Evolutionary conservation across 306 rosid genomes (phyloP).

Genomic region (Lathyrus aphaca): DNA sequence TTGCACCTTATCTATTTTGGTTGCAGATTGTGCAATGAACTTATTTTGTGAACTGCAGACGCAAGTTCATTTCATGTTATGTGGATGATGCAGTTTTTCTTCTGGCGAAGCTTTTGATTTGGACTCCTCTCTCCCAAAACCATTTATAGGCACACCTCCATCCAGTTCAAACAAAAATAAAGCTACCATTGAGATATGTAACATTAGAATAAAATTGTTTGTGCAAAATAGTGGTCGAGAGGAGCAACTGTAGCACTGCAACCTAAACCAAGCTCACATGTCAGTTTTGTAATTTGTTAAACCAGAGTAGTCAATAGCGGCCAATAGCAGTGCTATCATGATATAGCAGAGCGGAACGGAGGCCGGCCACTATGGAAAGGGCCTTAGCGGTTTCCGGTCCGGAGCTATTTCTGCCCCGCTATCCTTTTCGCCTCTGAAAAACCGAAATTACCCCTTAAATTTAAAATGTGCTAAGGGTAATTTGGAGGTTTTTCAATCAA

Average conservation of each 20-base stretch:
- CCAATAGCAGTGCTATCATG: too few species aligned
- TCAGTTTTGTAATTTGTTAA: conserved; percentile 5
- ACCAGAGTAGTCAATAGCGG: too few species aligned
- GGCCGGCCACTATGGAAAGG: too few species aligned
- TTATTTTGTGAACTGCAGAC: conserved; percentile 10
- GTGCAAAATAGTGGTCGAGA: conserved; percentile 21
- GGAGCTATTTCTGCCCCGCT: too few species aligned
- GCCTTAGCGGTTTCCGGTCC: too few species aligned
- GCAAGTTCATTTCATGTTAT: background rate
- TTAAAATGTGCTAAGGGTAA: too few species aligned
- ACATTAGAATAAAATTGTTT: conserved; percentile 22
- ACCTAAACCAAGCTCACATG: background rate
- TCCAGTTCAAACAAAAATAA: conserved; percentile 1
- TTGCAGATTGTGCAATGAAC: background rate
- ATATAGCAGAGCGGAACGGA: too few species aligned
- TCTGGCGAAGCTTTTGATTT: conserved; percentile 4
- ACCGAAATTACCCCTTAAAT: too few species aligned
- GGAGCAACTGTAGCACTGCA: conserved; percentile 6
- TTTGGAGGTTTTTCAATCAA: too few species aligned
- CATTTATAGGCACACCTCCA: conserved; percentile 1
- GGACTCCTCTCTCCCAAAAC: conserved; percentile 7
- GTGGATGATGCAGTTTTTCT: conserved; percentile 24
- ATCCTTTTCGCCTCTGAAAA: too few species aligned
- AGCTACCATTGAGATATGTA: conserved; percentile 24
- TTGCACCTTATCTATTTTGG: background rate